Evolutionary conservation across 148 eudicot species (phyloP).

Genomic region (Vaccinium corymbosum): DNA sequence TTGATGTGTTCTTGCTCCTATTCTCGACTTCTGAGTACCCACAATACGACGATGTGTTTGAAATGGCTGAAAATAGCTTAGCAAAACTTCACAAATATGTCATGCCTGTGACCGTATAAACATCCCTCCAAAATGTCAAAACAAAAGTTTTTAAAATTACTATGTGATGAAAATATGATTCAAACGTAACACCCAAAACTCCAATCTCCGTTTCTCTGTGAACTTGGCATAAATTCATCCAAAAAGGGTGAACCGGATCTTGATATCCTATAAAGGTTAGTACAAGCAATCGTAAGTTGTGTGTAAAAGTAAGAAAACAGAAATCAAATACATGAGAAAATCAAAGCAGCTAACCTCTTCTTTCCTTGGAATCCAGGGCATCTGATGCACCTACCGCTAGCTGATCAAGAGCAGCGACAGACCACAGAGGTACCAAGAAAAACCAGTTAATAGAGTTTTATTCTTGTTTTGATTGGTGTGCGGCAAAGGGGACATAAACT

Average conservation of each 20-base stretch:
- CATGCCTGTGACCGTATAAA: neutral
- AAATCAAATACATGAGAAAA: neutral
- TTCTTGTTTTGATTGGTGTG: slow-evolving; percentile 39
- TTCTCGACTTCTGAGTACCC: neutral
- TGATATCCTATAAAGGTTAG: slow-evolving; percentile 1
- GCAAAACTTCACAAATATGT: neutral
- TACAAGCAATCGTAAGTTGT: neutral
- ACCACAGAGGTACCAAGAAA: neutral
- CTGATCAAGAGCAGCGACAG: neutral
- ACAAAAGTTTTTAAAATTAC: too few species aligned
- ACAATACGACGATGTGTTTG: neutral
- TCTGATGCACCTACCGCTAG: neutral
- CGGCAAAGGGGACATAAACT: slow-evolving; percentile 66
- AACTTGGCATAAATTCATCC: neutral
- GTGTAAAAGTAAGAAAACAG: neutral
- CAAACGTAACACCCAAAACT: neutral
- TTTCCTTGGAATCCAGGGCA: neutral
- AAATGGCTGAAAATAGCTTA: neutral
- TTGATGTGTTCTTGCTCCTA: neutral
- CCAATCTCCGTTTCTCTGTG: neutral
- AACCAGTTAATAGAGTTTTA: slow-evolving; percentile 42
- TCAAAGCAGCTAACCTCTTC: slow-evolving; percentile 8
- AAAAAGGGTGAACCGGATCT: neutral
- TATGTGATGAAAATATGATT: neutral
- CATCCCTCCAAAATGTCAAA: too few species aligned